Evolutionary conservation across 805 yeast genomes (phyloP), one percentile per base, ranked within the genome.

Genomic region (Zygoascus ofunaensis): DNA sequence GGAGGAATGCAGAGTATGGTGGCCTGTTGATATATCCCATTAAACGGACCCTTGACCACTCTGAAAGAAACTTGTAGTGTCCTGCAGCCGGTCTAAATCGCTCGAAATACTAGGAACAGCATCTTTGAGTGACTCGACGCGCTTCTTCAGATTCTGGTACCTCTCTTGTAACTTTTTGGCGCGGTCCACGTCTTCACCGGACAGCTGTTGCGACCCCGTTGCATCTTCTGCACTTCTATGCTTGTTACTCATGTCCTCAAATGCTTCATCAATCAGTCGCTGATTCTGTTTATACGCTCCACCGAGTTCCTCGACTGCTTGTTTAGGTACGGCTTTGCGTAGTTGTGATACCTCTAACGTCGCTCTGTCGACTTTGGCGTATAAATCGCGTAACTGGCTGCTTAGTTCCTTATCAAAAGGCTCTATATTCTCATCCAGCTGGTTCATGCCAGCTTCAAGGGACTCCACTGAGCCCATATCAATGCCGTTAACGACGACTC

Each of bases 361-460:
- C 48, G 74, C 75, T 39, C 70, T 72, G 50, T 85, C 94, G 46
- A 83, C 79, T 33, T 72, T 68, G 40, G 70, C 70, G 49, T 82
- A 74, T 40, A 75, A 53, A 40, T 70, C 66, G 39, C 90, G 66
- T 23, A 84, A 71, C 44, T 68, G 59, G 46, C 74, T 79, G 58
- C 82, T 80, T 47, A 82, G 60, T 17, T 72, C 78, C 34, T 72
- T 62, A 55, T 85, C 90, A 59, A 81, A 82, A 0, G 89, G 87
- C 57, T 81, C 92, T 5, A 77, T 70, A 50, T 48, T 21, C 53
- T 21, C 34, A 37, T 33, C 52, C 55, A 7, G 20, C 21, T 37
- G 21, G 10, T 24, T 53, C 41, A 54, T 39, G 21, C 36, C 34
- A 5, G 50, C 37, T 32, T 52, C 49, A 18, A 66, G 42, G 35